These are phyloP conservation scores for Penicillium sp. DNA, from an alignment of 2,329 filamentous ascomycete genomes.

Conservation along the genomic window DNA sequence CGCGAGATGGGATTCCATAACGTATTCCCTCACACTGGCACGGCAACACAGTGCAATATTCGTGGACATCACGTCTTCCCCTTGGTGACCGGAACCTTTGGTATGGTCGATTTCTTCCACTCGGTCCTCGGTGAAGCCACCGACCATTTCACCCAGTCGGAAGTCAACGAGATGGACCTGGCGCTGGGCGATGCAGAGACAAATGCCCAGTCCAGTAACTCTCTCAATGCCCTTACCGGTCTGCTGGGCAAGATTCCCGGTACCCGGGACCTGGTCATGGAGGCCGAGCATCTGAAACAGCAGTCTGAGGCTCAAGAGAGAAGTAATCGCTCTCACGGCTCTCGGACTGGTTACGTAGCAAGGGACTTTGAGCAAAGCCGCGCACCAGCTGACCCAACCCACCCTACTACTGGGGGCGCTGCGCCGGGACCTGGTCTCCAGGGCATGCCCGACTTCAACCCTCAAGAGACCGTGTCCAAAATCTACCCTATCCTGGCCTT, in stretches of 20 bases:
- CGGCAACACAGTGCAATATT: slow-evolving; percentile 65
- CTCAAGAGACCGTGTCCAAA: slow-evolving; percentile 71
- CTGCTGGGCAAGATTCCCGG: slow-evolving; percentile 75
- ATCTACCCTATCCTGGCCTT: slow-evolving; percentile 96
- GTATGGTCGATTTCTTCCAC: slow-evolving; percentile 81
- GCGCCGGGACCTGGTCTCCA: slow-evolving; percentile 44
- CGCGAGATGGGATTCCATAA: slow-evolving; percentile 69
- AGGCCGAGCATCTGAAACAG: slow-evolving; percentile 65
- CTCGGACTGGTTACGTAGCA: slow-evolving; percentile 31
- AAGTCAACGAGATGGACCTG: slow-evolving; percentile 77
- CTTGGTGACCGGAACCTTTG: slow-evolving; percentile 72
- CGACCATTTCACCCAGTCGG: slow-evolving; percentile 82
- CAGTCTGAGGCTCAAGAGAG: slow-evolving; percentile 65
- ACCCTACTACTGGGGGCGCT: slow-evolving; percentile 42
- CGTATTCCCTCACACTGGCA: slow-evolving; percentile 76
- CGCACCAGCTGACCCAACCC: slow-evolving; percentile 43
- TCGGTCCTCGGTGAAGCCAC: slow-evolving; percentile 75
- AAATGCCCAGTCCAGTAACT: slow-evolving; percentile 43
- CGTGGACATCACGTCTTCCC: slow-evolving; percentile 70
- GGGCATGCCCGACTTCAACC: slow-evolving; percentile 78
- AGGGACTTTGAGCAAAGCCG: slow-evolving; percentile 29
- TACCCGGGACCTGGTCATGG: slow-evolving; percentile 66
- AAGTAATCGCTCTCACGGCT: slow-evolving; percentile 51
- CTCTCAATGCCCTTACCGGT: slow-evolving; percentile 66
- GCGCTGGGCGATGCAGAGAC: slow-evolving; percentile 70